Evolutionary conservation across 1,284 basidiomycete genomes (phyloP).

Genomic region (Apiotrichum sp.): DNA sequence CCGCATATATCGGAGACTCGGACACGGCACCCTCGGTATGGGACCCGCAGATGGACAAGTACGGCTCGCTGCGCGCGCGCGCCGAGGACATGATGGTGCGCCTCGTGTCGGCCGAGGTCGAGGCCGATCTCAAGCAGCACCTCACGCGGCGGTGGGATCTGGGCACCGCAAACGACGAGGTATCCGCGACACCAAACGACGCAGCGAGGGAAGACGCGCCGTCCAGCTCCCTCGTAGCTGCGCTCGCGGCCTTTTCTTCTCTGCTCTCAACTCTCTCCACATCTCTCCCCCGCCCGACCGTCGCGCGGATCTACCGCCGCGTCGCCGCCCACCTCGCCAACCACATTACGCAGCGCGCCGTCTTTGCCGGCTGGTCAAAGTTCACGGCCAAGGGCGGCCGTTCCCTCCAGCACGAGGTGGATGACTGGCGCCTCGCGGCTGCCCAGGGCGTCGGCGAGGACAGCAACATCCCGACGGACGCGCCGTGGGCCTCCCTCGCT

Average conservation of each 20-base stretch:
- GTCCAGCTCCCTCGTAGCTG: constrained; percentile 55
- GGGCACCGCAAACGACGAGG: background rate
- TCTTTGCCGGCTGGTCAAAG: constrained; percentile 63
- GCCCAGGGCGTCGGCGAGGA: constrained; percentile 35
- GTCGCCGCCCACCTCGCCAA: constrained; percentile 61
- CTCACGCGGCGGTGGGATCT: constrained; percentile 47
- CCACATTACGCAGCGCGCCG: constrained; percentile 72
- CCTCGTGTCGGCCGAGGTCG: constrained; percentile 71
- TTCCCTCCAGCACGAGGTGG: constrained; percentile 60
- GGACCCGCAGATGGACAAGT: constrained; percentile 62
- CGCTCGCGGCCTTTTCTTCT: constrained; percentile 65
- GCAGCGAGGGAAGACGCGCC: constrained; percentile 32
- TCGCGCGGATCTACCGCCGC: constrained; percentile 62
- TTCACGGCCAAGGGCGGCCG: constrained; percentile 56
- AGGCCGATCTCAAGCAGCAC: constrained; percentile 65
- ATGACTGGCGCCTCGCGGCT: constrained; percentile 71
- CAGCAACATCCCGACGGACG: constrained; percentile 52
- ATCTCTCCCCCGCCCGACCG: constrained; percentile 55
- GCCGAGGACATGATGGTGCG: constrained; percentile 79
- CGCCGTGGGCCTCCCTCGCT: constrained; percentile 65
- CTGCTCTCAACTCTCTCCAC: constrained; percentile 61
- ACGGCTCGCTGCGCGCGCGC: constrained; percentile 57
- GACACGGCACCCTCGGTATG: constrained; percentile 52
- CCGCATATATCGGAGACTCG: constrained; percentile 58
- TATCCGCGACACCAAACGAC: background rate